Percentiles rank a stretch among this genome's conserved stretches.
Evolutionary conservation across 83 land plant species (phyloP).

Genomic region (Isoetes engelmannii): DNA sequence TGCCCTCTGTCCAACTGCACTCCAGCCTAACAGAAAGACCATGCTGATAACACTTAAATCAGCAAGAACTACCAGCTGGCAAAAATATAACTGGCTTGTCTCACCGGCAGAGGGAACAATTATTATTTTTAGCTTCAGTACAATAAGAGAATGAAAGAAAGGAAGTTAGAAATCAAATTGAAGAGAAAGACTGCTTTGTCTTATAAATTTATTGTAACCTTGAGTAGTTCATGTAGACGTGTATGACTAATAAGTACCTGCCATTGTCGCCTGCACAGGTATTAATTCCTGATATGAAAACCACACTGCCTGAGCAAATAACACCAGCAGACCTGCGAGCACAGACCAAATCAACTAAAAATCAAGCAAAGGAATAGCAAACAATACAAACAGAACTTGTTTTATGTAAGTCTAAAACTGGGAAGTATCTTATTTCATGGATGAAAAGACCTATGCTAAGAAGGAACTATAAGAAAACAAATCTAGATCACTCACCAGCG

Average conservation of each 20-base stretch:
- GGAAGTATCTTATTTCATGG: not conserved
- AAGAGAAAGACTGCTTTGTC: too few species aligned
- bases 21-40: slow-evolving; percentile 16
- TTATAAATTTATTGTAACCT: too few species aligned
- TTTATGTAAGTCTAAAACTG: not conserved
- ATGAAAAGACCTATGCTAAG: too few species aligned
- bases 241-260: too few species aligned
- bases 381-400: not conserved
- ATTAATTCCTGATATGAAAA: slow-evolving; percentile 9
- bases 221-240: too few species aligned
- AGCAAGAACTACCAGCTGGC: not conserved
- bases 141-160: too few species aligned
- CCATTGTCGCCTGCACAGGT: not conserved
- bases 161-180: not conserved
- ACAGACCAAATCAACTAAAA: too few species aligned
- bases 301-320: slow-evolving; percentile 5
- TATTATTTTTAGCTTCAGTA: too few species aligned
- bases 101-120: not conserved
- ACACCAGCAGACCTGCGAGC: slow-evolving; percentile 20
- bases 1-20: slow-evolving; percentile 20
- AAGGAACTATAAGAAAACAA: too few species aligned
- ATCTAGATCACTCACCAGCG: not conserved
- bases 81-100: not conserved
- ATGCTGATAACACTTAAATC: not conserved
- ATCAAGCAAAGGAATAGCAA: too few species aligned